Percentiles rank a stretch among this genome's conserved stretches.
Evolutionary conservation across 164 flowering plant genomes (phyloP).

Genomic region (Vitis labrusca): DNA sequence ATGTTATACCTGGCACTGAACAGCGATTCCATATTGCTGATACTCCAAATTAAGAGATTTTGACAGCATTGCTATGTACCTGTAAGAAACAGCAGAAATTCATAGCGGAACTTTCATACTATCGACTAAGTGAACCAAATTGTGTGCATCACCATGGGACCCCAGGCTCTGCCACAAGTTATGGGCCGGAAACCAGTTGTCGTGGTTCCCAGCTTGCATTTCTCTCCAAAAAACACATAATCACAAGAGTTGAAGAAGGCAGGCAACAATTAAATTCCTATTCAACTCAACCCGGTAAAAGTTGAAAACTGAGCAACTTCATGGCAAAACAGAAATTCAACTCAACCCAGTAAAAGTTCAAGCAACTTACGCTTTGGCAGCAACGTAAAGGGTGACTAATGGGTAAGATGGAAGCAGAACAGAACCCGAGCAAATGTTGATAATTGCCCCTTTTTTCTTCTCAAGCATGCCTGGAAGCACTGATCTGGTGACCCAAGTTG

Average conservation of each 20-base stretch:
- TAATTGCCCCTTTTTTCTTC: constrained; percentile 49
- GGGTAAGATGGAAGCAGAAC: constrained; percentile 53
- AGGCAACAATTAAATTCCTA: no score
- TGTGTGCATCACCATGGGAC: neutral
- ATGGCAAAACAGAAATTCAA: constrained; percentile 19
- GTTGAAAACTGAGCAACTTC: neutral
- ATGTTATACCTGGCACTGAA: constrained; percentile 67
- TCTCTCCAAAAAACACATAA: no score
- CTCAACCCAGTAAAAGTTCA: constrained; percentile 7
- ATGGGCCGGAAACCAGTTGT: no score
- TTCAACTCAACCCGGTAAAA: no score
- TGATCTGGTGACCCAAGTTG: constrained; percentile 40
- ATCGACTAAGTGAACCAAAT: neutral
- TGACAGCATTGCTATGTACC: constrained; percentile 52
- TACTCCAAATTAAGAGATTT: constrained; percentile 48
- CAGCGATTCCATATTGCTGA: constrained; percentile 43
- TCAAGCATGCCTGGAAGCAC: constrained; percentile 40
- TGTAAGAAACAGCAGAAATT: constrained; percentile 8
- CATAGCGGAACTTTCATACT: no score
- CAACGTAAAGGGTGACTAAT: constrained; percentile 52
- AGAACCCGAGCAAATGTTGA: constrained; percentile 58
- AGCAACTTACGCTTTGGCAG: constrained; percentile 60
- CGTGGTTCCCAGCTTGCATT: no score
- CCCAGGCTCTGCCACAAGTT: no score
- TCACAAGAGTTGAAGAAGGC: no score